phyloP scores from a whole-genome alignment of 2,329 filamentous ascomycete genomes.

The Sclerotinia minor region DNA sequence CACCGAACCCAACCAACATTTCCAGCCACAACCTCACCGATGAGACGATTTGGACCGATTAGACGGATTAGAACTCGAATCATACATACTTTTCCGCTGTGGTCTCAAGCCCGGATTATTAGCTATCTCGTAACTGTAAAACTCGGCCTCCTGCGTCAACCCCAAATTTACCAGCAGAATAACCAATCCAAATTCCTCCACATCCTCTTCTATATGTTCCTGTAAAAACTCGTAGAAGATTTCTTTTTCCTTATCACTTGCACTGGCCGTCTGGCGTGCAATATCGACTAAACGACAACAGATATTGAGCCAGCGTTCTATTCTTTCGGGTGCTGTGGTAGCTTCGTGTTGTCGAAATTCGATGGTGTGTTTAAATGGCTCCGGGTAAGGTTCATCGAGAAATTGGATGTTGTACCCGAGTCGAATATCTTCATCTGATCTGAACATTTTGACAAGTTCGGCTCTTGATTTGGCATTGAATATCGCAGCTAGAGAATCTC shows the following conservation, averaged over 20 bases:
- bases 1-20: neutral
- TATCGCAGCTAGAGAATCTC: neutral
- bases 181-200: conserved; percentile 1
- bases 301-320: conserved; percentile 31
- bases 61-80: neutral
- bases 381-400: neutral
- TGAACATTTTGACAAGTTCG: conserved; percentile 16
- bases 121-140: conserved; percentile 2
- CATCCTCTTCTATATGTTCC: neutral
- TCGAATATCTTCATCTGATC: neutral
- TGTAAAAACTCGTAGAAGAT: neutral
- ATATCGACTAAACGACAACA: conserved; percentile 28
- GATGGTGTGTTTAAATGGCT: conserved; percentile 27
- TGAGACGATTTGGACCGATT: neutral
- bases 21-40: neutral
- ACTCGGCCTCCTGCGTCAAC: conserved; percentile 3
- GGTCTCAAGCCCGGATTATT: neutral
- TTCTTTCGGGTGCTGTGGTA: conserved; percentile 24
- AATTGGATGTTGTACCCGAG: conserved; percentile 5
- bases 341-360: conserved; percentile 37
- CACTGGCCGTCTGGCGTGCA: conserved; percentile 16
- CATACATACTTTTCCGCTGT: neutral
- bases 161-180: conserved; percentile 1
- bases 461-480: conserved; percentile 1
- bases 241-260: neutral